Base-by-base conservation (phyloP, 2,329 filamentous ascomycete species). In the Colletotrichum falcatum region DNA sequence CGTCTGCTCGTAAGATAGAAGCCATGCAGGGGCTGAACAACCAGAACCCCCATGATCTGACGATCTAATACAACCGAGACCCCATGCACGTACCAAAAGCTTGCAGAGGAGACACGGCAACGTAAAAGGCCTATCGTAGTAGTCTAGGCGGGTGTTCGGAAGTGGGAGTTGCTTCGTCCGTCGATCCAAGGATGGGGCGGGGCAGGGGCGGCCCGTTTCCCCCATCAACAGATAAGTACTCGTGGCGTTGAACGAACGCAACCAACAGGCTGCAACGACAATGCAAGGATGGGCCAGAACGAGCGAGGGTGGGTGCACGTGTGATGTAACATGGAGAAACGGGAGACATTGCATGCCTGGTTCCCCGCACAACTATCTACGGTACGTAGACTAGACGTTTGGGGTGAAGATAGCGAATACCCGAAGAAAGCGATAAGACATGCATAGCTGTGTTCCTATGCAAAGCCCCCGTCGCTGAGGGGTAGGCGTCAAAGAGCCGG, bases 171-270 rank as follows among this genome's bases (percentile, higher is more conserved):
- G 7, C 16, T 33, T 18, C 16, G 18, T 54, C 7, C 7, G 28
- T 18, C 18, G n/a, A 23, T 23, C 18, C 62, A 49, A 59, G 53
- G 51, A 65, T 65, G 62, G 62, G n/a, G n/a, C n/a, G n/a, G 62
- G 53, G 62, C 18, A 53, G 62, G 30, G 39, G 18, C 20, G 0
- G 18, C 23, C 6, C 11, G 9, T n/a, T 7, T 16, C 18, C n/a
- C 39, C 8, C 28, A 20, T 33, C 28, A 30, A 53, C 4, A 1
- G 48, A 51, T 46, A 46, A 23, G 44, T 20, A 16, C 26, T 46
- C 5, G 11, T 6, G 16, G 33, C 20, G 39, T 30, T 18, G 42
- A 30, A 35, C 39, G 18, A 58, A 1, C 16, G 28, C n/a, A 26
- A n/a, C 30, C 39, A 58, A 56, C 28, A 12, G 28, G 26, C 6